phyloP scores from a whole-genome alignment of 495 filamentous ascomycete genomes.

The Annulohypoxylon nitens region DNA sequence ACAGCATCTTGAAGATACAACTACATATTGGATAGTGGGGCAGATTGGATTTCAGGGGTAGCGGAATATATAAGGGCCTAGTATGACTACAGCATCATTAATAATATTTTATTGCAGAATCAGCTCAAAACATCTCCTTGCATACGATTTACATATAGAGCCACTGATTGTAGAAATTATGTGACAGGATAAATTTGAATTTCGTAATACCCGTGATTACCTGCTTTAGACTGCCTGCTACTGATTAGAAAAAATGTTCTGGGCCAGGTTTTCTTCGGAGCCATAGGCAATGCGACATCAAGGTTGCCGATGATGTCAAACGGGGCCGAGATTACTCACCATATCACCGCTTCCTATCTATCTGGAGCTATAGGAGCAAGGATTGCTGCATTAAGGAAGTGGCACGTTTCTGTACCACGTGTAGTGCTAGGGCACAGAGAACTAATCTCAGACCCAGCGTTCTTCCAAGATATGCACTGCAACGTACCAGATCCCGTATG shows the following conservation, averaged over 20 bases:
- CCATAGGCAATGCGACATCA: neutral
- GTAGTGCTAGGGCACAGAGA: neutral
- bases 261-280: no score
- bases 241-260: no score
- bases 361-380: neutral
- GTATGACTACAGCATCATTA: no score
- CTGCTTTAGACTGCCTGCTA: no score
- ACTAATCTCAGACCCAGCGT: neutral
- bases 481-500: neutral
- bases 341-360: neutral
- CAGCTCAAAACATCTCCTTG: no score
- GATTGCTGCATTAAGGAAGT: neutral
- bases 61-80: no score
- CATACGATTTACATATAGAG: no score
- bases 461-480: neutral
- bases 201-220: no score
- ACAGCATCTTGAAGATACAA: neutral
- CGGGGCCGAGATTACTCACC: neutral
- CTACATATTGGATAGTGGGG: neutral
- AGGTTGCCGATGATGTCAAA: neutral
- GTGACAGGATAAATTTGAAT: no score
- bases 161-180: no score
- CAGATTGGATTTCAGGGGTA: neutral
- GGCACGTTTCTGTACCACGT: neutral
- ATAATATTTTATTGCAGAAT: no score